Percentiles rank a stretch among this genome's conserved stretches.
Conservation (phyloP, 768 basidiomycete species). For the Tephrocybe sp. region DNA sequence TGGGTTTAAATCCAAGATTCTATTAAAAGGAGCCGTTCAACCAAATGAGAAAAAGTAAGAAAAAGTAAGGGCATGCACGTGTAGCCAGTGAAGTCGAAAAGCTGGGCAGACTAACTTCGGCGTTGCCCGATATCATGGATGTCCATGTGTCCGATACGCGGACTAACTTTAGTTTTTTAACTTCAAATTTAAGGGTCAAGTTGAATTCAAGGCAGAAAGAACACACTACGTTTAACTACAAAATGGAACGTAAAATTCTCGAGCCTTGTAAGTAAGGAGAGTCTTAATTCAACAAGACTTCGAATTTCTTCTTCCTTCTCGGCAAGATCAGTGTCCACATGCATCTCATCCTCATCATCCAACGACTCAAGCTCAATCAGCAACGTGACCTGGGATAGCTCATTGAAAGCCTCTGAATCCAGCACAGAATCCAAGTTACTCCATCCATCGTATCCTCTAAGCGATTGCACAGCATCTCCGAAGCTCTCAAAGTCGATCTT, state of each 20-base stretch:
- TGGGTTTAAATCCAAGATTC: too few relatives aligned
- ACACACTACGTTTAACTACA: not conserved
- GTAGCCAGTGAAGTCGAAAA: too few relatives aligned
- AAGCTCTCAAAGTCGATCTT: slow-evolving; percentile 4
- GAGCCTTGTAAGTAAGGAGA: not conserved
- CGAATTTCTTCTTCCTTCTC: slow-evolving; percentile 2
- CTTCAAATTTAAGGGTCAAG: too few relatives aligned
- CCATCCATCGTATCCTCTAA: slow-evolving; percentile 6
- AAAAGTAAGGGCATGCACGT: too few relatives aligned
- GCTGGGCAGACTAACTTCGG: too few relatives aligned
- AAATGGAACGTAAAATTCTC: not conserved
- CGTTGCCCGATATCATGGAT: too few relatives aligned
- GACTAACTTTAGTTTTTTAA: too few relatives aligned
- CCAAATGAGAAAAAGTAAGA: too few relatives aligned
- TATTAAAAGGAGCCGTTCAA: too few relatives aligned
- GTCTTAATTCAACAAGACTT: not conserved
- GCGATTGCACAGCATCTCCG: not conserved
- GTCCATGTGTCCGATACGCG: too few relatives aligned
- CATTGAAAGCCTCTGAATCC: not conserved
- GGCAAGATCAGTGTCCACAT: not conserved
- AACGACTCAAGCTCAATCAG: slow-evolving; percentile 1
- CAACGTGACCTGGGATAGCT: not conserved
- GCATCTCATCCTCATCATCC: not conserved
- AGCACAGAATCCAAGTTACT: not conserved
- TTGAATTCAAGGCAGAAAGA: too few relatives aligned